A percentile compares a stretch with the other conserved stretches of the same genome.
These are phyloP conservation scores for Phytopythium mirpurense DNA, from an alignment of 352 stramenopile genomes.

Conservation along the genomic window DNA sequence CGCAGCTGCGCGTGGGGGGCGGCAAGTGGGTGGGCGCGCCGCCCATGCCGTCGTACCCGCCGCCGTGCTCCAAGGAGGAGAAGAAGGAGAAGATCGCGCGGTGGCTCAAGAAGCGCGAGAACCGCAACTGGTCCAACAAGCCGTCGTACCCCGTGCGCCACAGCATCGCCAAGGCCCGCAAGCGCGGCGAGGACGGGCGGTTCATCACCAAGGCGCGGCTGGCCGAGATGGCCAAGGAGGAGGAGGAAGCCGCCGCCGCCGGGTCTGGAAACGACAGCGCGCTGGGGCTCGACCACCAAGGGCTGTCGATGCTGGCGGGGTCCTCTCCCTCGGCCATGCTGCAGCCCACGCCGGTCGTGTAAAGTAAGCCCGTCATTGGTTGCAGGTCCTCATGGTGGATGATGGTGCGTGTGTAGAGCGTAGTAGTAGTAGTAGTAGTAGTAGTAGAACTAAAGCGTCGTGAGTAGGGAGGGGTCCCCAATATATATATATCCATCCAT, in stretches of 20 bases:
- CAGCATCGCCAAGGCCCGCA: conserved; percentile 80
- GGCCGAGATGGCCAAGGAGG: conserved; percentile 60
- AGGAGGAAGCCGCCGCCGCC: conserved; percentile 34
- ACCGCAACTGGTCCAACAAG: conserved; percentile 84
- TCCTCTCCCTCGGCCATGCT: conserved; percentile 19
- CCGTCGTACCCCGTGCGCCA: conserved; percentile 78
- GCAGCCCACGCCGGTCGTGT: conserved; percentile 27
- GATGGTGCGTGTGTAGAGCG: conserved; percentile 2
- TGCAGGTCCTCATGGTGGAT: conserved; percentile 2
- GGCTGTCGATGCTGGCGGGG: conserved; percentile 11
- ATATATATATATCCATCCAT: too few species aligned
- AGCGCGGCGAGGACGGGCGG: conserved; percentile 73
- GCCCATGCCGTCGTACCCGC: conserved; percentile 71
- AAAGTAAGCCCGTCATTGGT: conserved; percentile 4
- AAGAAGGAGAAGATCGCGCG: conserved; percentile 83
- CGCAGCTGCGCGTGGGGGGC: conserved; percentile 33
- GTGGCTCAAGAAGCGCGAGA: conserved; percentile 82
- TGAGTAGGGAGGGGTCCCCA: too few species aligned
- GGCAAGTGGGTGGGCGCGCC: conserved; percentile 67
- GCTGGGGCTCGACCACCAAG: conserved; percentile 6
- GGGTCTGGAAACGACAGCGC: conserved; percentile 7
- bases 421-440: too few species aligned
- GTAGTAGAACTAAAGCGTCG: too few species aligned
- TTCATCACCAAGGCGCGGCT: conserved; percentile 79
- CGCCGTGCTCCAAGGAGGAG: conserved; percentile 73